Base-by-base conservation (phyloP, 2,329 filamentous ascomycete genomes). In the Pseudogymnoascus sp. region DNA sequence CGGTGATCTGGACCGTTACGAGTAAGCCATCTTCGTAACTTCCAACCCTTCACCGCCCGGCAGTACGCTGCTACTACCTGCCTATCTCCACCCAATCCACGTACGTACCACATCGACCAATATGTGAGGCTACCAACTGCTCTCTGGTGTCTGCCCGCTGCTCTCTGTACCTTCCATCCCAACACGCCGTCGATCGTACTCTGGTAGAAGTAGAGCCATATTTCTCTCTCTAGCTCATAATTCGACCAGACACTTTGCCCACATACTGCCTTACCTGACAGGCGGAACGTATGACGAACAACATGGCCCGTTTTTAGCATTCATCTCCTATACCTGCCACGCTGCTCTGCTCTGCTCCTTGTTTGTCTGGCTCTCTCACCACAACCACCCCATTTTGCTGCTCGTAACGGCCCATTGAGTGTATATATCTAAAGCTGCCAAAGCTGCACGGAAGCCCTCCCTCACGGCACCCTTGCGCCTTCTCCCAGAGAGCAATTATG, bases 401-500 rank as follows among this genome's bases (percentile, higher is more conserved):
- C 68, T 61, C 63, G 62, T 63, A 63, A 62, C 35, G 59, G 21
- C 59, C 62, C 31, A 55, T 39, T 63, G 62, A 55, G n/a, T 55
- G 33, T 55, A 55, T 55, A 55, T 55, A 55, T 55, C 49, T 6
- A 19, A 33, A 33, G n/a, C n/a, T 33, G 49, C n/a, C 29, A 33
- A 55, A 55, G 10, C 29, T 33, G 49, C 49, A 33, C 29, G 29
- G 33, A 33, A 3, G 3, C n/a, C 49, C 16, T 55, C 12, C 63
- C 63, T 63, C 61, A 59, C 26, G 26, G 6, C 26, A 63, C 61
- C 64, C 23, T 26, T 64, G 63, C 63, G 61, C 61, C 65, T 70
- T 64, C 63, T 62, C 65, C 64, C 67, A 69, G 69, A 63, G 66
- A 68, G 72, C 65, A 72, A 78, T 74, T 65, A 89, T 88, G 85